Evolutionary conservation across 164 flowering plant genomes (phyloP).

Genomic region (Saururus chinensis): DNA sequence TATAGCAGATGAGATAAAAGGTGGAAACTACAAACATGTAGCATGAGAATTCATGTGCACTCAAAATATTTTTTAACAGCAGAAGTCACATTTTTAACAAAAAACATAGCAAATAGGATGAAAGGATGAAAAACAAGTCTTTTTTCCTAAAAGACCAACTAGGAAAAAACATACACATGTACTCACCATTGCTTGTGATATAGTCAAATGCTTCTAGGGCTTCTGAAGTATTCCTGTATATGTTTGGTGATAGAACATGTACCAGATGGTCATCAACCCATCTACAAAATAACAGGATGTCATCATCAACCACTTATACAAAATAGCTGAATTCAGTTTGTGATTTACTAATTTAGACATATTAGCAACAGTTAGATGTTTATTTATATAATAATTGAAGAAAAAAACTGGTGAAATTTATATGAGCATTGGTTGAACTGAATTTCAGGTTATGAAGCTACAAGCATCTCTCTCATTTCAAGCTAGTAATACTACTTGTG

Average conservation of each 20-base stretch:
- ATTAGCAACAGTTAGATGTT: too few species aligned
- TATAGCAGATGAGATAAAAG: too few species aligned
- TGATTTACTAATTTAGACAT: neutral
- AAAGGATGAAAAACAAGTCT: neutral
- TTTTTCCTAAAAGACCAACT: neutral
- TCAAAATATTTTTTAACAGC: neutral
- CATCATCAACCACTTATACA: neutral
- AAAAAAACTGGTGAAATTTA: too few species aligned
- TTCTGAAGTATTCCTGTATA: constrained; percentile 61
- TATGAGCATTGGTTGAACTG: neutral
- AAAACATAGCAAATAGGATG: neutral
- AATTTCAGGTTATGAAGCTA: neutral
- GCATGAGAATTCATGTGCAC: neutral
- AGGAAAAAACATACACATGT: neutral
- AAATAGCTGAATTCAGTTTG: neutral
- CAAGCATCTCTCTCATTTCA: too few species aligned
- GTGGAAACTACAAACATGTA: neutral
- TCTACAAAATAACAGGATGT: constrained; percentile 21
- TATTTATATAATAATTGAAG: too few species aligned
- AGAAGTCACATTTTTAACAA: neutral
- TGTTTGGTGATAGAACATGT: constrained; percentile 78
- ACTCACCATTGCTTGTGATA: constrained; percentile 62
- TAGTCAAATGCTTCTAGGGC: constrained; percentile 86
- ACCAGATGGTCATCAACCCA: constrained; percentile 91
- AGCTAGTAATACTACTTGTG: too few species aligned